Conservation (phyloP, 208 protist genomes). For the Balamuthia mandrillaris region DNA sequence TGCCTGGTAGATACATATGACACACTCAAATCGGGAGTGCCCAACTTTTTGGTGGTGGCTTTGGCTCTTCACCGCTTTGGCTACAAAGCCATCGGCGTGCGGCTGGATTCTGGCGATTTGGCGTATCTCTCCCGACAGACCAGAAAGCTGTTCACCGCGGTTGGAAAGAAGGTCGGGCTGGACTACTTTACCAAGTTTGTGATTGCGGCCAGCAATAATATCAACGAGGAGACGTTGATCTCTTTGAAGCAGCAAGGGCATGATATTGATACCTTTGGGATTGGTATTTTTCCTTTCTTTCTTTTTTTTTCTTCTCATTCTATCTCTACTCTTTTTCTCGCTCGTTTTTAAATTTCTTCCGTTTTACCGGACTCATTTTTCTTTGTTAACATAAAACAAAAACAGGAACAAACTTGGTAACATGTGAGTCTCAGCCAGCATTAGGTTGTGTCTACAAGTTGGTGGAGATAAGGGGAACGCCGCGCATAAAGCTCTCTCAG, state of each 20-base stretch:
- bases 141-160: slow-evolving; percentile 57
- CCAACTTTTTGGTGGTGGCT: slow-evolving; percentile 75
- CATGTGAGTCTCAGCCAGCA: slow-evolving; percentile 79
- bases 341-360: too few relatives aligned
- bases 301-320: too few relatives aligned
- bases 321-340: too few relatives aligned
- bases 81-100: slow-evolving; percentile 48
- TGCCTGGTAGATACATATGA: slow-evolving; percentile 87
- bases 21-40: slow-evolving; percentile 71
- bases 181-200: slow-evolving; percentile 50
- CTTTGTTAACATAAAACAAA: too few relatives aligned
- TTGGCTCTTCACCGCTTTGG: slow-evolving; percentile 66
- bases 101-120: slow-evolving; percentile 76
- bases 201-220: slow-evolving; percentile 79
- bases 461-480: slow-evolving; percentile 71
- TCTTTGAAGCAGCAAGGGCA: slow-evolving; percentile 63
- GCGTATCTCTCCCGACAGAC: slow-evolving; percentile 70
- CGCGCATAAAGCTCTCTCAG: slow-evolving; percentile 80
- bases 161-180: slow-evolving; percentile 31
- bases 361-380: too few relatives aligned
- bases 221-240: slow-evolving; percentile 72
- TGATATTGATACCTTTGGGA: slow-evolving; percentile 79
- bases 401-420: slow-evolving; percentile 86
- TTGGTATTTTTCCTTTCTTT: too few relatives aligned
- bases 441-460: slow-evolving; percentile 87